Conservation (phyloP, 805 yeast genomes). For the Hanseniaspora occidentalis region DNA sequence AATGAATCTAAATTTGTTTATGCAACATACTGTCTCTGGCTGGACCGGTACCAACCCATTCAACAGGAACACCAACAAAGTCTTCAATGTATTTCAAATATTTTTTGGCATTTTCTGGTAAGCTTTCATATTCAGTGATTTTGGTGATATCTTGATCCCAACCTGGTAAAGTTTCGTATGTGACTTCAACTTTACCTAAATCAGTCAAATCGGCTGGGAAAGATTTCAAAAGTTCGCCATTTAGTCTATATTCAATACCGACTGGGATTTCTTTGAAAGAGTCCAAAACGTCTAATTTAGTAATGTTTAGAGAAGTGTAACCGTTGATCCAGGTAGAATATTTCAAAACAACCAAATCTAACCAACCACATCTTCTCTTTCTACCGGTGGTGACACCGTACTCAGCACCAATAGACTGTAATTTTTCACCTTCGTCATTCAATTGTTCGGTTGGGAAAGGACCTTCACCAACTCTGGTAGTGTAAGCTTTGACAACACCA, state of each 20-base stretch:
- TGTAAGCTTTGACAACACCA: constrained; percentile 97
- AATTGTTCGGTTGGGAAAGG: constrained; percentile 98
- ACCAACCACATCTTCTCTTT: constrained; percentile 99
- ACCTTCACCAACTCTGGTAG: constrained; percentile 98
- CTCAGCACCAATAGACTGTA: constrained; percentile 90
- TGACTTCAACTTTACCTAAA: constrained; percentile 84
- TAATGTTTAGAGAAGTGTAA: constrained; percentile 85
- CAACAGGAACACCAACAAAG: constrained; percentile 69
- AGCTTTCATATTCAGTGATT: constrained; percentile 54
- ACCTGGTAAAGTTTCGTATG: constrained; percentile 84
- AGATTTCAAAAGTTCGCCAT: constrained; percentile 60
- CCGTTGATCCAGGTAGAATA: constrained; percentile 90
- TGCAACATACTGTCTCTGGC: constrained; percentile 87
- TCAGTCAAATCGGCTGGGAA: constrained; percentile 89
- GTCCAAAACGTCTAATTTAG: constrained; percentile 92
- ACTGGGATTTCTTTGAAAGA: constrained; percentile 78
- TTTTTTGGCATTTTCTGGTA: constrained; percentile 79
- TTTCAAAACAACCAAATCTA: constrained; percentile 87
- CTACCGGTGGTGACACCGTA: constrained; percentile 98
- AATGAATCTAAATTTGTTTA: constrained; percentile 24
- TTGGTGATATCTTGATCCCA: constrained; percentile 81
- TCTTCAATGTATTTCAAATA: constrained; percentile 82
- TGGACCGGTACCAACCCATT: constrained; percentile 99
- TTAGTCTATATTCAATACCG: constrained; percentile 69
- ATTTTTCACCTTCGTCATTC: constrained; percentile 70